Evolutionary conservation across 1,139 yeast species (phyloP), one percentile per base, ranked within the genome.

Genomic region (Yamadazyma friedrichii): DNA sequence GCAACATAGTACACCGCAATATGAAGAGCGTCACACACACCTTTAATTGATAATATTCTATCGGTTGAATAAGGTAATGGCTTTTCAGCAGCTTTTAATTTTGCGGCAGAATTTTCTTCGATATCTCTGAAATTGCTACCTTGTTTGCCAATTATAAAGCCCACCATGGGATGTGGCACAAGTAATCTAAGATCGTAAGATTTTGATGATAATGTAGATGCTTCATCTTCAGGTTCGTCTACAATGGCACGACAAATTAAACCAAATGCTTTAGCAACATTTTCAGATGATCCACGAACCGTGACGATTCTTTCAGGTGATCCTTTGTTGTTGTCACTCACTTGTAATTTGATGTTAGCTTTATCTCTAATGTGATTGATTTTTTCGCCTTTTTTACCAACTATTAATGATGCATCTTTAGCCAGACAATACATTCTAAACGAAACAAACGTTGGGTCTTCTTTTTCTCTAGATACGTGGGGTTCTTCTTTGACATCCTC

Each of bases 21-120:
- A 55, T 87, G 95, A 39, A 89, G 78, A 2, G 95, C 91, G 62
- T 86, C 95, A 3, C 91, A 89, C 9, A 85, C 94, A 4, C 97
- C 97, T 11, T 76, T 69, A 15, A 89, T 76, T 25, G 82, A 74
- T 41, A 89, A 65, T 5, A 86, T 71, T 44, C 96, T 74, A 58
- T 89, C 97, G 12, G 93, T 87, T 1, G 95, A 85, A 47, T 76
- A 76, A 1, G 95, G 89, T 49, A 89, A 68, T 15, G 84, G 78
- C 38, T 79, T 78, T 40, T 86, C 93, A 15, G 87, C 88, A 2
- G 95, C 95, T 49, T 77, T 78, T 44, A 89, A 70, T 47, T 79
- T 76, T 3, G 96, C 94, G 4, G 94, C 91, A 8, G 95, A 85
- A 44, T 77, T 76, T 42, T 84, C 91, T 62, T 88, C 95, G 50